Evolutionary conservation across 2,329 filamentous ascomycete species (phyloP), one percentile per base, ranked within the genome.

Genomic region (Venturia effusa): DNA sequence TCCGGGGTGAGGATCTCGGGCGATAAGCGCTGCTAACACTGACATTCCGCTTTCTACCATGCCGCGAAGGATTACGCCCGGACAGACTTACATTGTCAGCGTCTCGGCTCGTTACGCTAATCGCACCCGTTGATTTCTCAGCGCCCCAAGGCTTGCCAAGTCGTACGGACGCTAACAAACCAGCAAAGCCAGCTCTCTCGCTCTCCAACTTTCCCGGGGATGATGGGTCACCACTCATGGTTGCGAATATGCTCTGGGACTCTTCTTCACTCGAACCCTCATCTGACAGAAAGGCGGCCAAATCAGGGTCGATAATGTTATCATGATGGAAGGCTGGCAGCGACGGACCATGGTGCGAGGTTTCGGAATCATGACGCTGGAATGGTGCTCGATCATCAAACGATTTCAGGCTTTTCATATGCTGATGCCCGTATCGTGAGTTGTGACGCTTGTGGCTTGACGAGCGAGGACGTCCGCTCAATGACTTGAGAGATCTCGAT

Each of bases 311-410:
- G 69, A 99, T 97, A 69, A 99, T 96, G 71, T 94, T 97, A 78
- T 99, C 94, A 71, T 94, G 92, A 73, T 99, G 94, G 69, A 99
- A 97, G n/a, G 92, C 92, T 19, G 92, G 88, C 41, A 96, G 82
- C 51, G 86, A 39, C 19, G 54, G 85, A 67, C 86, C 88, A 67
- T 83, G 85, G 4, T 81, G 78, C 59, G 81, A 77, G 65, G 92
- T 88, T 62, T 95, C 85, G 22, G 81, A 79, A 13, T 86, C 81
- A 65, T 88, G 88, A 63, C 92, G 81, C 70, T 90, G 90, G 68
- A 97, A 97, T 0, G 94, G 94, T 0, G 90, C 93, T 64, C 90
- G 84, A 66, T 97, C 90, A 65, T 95, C 90, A 22, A 27, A 86
- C 80, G 7, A 84, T 75, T 72, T 94, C 68, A 92, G 84, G 62